Evolutionary conservation across 495 filamentous ascomycete species (phyloP), one percentile per base, ranked within the genome.

Genomic region (Penicillium daleae): DNA sequence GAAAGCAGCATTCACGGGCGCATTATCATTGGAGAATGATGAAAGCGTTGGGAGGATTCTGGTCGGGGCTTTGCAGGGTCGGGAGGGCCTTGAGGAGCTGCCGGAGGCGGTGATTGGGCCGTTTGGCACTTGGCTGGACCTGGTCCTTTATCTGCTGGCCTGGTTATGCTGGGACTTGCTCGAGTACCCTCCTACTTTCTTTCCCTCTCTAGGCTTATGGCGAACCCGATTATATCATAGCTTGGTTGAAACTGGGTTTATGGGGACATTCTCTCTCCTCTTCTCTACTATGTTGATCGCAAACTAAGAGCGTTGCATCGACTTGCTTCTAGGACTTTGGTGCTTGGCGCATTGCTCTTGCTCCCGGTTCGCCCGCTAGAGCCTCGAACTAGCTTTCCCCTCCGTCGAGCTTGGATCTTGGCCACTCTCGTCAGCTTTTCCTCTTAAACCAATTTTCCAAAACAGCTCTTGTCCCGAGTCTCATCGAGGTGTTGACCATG

Each of bases 101-200:
- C 32, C 21, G 49, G n/a, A 49, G 52, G 57, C 60, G 67, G 46
- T 72, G 64, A 72, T 72, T 70, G 64, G 66, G 49, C 32, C 50
- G 24, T 35, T 19, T 12, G 26, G 24, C 29, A 21, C 17, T 17
- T 8, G n/a, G 21, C 40, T 42, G 39, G 52, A 35, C 27, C 17
- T 40, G n/a, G n/a, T n/a, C n/a, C 9, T 60, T 39, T 56, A 46
- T 58, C 53, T 21, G 39, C 39, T 17, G 42, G n/a, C n/a, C 21
- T 32, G 39, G 21, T 21, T 32, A 32, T 63, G 59, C 5, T 6
- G 63, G 61, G 61, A 70, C 65, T 68, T 65, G 71, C 69, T 48
- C n/a, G n/a, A 22, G n/a, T 51, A 37, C 31, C 35, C 31, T 48
- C 49, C 50, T 22, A 8, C 0, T 46, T 21, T 24, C 56, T 53